Evolutionary conservation across 176 grass and related monocot genomes (phyloP), one percentile per base, ranked within the genome.

Genomic region (Oryza nivara): DNA sequence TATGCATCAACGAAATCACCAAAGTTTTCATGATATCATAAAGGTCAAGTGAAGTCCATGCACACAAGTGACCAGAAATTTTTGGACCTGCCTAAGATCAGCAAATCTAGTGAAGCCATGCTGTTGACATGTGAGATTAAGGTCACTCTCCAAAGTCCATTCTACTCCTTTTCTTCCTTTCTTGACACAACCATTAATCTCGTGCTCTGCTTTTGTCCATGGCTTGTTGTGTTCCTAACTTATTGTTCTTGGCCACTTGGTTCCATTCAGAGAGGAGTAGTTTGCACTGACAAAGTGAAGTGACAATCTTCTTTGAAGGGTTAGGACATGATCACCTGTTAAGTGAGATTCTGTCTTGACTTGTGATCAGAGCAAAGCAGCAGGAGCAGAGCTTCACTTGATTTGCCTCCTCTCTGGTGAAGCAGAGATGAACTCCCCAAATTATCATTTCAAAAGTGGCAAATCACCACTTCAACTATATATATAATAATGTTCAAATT

Each of bases 81-180:
- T 3, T 63, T 63, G 58, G 58, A 79, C 36, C 30, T 32, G 30
- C 30, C 30, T 32, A 32, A 32, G 30, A 32, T 32, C 36, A 38
- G 36, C 5, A 38, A 38, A 38, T 32, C 30, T 32, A 32, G 30
- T 32, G 30, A 38, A 38, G 6, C 5, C 5, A 36, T 36, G 3
- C 64, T 36, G 64, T 70, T 48, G 80, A 84, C 61, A 73, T 84
- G 80, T 88, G 86, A 49, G 23, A 28, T 46, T 47, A 72, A 72
- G 20, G 41, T 8, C 41, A 47, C 10, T 20, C 70, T 22, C 54
- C 54, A 58, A 16, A 58, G 19, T 58, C 54, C 54, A 58, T 58
- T 2, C 51, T 32, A 32, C 30, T 56, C 51, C 16, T n/a, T 7
- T 43, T 71, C 38, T 44, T 40, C 17, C 11, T 70, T 43, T 43